Percentiles rank a stretch among this genome's conserved stretches.
Evolutionary conservation across 2,329 filamentous ascomycete genomes (phyloP).

Genomic region (Venturia oleaginea): DNA sequence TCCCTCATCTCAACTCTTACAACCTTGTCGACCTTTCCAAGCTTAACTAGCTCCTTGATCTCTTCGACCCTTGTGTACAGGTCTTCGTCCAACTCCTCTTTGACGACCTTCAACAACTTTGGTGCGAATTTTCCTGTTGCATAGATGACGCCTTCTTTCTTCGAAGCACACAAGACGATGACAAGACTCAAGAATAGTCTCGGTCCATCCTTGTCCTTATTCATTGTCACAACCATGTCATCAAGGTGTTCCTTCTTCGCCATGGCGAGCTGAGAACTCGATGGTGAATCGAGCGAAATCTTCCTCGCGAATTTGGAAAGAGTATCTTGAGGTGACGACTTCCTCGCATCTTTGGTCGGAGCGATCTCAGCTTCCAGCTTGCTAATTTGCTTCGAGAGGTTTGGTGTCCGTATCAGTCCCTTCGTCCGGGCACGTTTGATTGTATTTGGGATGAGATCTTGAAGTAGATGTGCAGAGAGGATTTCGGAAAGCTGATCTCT

Average conservation of each 20-base stretch:
- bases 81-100: conserved; percentile 18
- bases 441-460: conserved; percentile 27
- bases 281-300: conserved; percentile 20
- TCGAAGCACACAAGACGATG: conserved; percentile 25
- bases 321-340: not conserved
- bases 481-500: conserved; percentile 26
- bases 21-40: conserved; percentile 22
- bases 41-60: conserved; percentile 31
- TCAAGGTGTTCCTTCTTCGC: conserved; percentile 22
- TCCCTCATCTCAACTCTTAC: conserved; percentile 26
- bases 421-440: conserved; percentile 25
- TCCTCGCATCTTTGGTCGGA: conserved; percentile 9
- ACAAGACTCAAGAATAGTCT: conserved; percentile 29
- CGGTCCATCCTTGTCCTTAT: conserved; percentile 28
- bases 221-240: conserved; percentile 27
- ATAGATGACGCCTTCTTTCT: conserved; percentile 27
- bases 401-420: conserved; percentile 24
- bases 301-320: conserved; percentile 24
- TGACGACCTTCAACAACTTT: conserved; percentile 29
- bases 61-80: conserved; percentile 25
- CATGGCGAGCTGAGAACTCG: conserved; percentile 14
- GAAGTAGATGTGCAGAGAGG: conserved; percentile 22
- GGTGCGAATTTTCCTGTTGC: conserved; percentile 34
- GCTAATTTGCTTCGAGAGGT: conserved; percentile 24
- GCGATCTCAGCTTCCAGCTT: conserved; percentile 22